phyloP scores from a whole-genome alignment of 352 stramenopile species.

The Plasmopara viticola region DNA sequence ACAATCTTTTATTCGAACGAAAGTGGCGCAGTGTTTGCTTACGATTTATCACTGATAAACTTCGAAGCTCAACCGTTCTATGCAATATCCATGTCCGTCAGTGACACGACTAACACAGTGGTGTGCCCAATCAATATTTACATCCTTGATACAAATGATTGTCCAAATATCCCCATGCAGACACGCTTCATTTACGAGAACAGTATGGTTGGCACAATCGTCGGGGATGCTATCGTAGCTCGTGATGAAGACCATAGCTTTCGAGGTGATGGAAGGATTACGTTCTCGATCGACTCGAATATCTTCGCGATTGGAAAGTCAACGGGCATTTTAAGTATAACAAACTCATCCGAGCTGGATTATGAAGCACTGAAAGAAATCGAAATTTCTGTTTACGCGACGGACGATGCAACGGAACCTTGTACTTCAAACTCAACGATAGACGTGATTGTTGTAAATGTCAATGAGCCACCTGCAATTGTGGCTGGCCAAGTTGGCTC shows the following conservation, averaged over 20 bases:
- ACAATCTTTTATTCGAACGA: slow-evolving; percentile 15
- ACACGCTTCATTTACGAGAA: slow-evolving; percentile 36
- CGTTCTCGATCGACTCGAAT: slow-evolving; percentile 14
- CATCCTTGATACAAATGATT: slow-evolving; percentile 47
- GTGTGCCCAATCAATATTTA: slow-evolving; percentile 25
- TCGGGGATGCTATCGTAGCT: slow-evolving; percentile 20
- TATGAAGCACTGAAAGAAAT: slow-evolving; percentile 13
- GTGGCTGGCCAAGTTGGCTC: slow-evolving; percentile 20
- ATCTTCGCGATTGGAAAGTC: slow-evolving; percentile 15
- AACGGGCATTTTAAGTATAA: slow-evolving; percentile 7
- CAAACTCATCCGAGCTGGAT: slow-evolving; percentile 11
- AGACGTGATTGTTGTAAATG: slow-evolving; percentile 23
- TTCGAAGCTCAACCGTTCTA: slow-evolving; percentile 16
- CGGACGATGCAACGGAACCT: slow-evolving; percentile 16
- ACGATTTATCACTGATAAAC: slow-evolving; percentile 13
- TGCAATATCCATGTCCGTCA: slow-evolving; percentile 9
- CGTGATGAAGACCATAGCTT: slow-evolving; percentile 20
- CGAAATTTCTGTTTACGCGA: slow-evolving; percentile 12
- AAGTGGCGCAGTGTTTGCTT: slow-evolving; percentile 17
- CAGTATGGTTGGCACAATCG: slow-evolving; percentile 17
- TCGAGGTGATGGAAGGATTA: slow-evolving; percentile 6
- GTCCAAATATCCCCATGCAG: slow-evolving; percentile 27
- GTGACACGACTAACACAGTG: slow-evolving; percentile 20
- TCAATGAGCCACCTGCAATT: slow-evolving; percentile 41
- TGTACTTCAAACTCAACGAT: slow-evolving; percentile 15